Evolutionary conservation across 1,139 yeast genomes (phyloP), one percentile per base, ranked within the genome.

Genomic region (Candida dubliniensis): DNA sequence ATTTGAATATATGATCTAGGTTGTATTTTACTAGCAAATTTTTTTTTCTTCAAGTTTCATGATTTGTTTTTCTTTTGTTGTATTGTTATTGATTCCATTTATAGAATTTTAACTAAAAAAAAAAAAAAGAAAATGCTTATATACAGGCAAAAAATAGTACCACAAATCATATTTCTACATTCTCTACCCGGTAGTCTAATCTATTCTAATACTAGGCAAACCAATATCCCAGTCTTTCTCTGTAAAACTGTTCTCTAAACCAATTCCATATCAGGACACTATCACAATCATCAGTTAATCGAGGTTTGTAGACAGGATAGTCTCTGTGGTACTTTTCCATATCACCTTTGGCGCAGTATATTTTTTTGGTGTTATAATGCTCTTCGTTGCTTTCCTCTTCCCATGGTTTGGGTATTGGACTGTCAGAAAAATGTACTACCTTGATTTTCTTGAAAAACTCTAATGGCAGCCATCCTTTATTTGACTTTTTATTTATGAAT

Each of bases 321-420:
- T 48, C 38, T 7, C 34, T 40, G 15, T 56, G 37, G 37, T 56
- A 61, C 24, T 49, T 41, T 2, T 45, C 55, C 50, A 57, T 55
- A 30, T 49, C 48, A 3, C 54, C 53, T 10, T 50, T 47, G 13
- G 47, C 51, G 42, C 74, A 67, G 47, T 55, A 61, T 4, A 63
- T 64, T 48, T 59, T 59, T 42, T 55, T 58, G 3, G 50, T 45
- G 46, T 66, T 66, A 43, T 67, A 67, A 38, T 59, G 56, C 5
- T 37, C 42, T 2, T 46, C 54, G 4, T 42, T 29, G 38, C 54
- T 53, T 40, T 58, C 54, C 42, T 63, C 61, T 38, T 63, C 63
- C 79, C 79, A 73, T 8, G 79, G 79, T 49, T 74, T 73, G 2
- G 79, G 78, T 4, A 73, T 66, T 1, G 79, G 79, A 0, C 69